Base-by-base conservation (phyloP, 2,329 filamentous ascomycete species). In the Phoma sp. region DNA sequence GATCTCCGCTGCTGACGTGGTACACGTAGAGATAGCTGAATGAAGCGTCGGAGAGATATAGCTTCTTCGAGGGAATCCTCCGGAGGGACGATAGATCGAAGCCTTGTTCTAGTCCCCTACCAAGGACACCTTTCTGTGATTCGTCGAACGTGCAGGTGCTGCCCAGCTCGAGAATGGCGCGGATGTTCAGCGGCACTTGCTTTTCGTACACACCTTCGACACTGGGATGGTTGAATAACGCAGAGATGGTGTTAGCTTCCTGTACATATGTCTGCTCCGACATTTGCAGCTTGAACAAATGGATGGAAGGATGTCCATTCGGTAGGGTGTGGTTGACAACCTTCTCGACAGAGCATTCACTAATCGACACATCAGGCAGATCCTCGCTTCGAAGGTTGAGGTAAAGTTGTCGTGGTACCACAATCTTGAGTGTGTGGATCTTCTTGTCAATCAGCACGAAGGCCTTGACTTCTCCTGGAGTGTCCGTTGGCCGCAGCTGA, bases 131-230 rank as follows among this genome's bases (percentile, higher is more conserved):
- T 57, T 90, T 85, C 65, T 97, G 93, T 50, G 82, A 88, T 68
- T 96, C 90, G 68, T 99, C 95, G 63, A 99, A 96, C 2, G 92
- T 96, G 73, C 95, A 99, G 27, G 90, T 81, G 68, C 91, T 97
- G 37, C 95, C 96, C 1, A 99, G 81, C 64, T 95, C 90, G 9
- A 99, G 84, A 29, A 99, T 85, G 4, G 94, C 95, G 36, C 94
- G 86, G 43, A 96, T 85, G 60, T 91, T 91, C 6, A 98, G 81
- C 1, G 96, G 92, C 1, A 99, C 83, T 63, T 96, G 90, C 68
- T 89, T 94, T 78, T 99, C 96, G 70, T 99, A 99, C 13, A 99
- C 92, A 27, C 96, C 96, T 76, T 99, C 95, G 1, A 99, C 91
- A 73, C 92, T 96, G 0, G 92, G 86, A 71, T 99, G 93, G 60